Conservation (phyloP, 257 asterid genomes). For the Primulina tabacum region DNA sequence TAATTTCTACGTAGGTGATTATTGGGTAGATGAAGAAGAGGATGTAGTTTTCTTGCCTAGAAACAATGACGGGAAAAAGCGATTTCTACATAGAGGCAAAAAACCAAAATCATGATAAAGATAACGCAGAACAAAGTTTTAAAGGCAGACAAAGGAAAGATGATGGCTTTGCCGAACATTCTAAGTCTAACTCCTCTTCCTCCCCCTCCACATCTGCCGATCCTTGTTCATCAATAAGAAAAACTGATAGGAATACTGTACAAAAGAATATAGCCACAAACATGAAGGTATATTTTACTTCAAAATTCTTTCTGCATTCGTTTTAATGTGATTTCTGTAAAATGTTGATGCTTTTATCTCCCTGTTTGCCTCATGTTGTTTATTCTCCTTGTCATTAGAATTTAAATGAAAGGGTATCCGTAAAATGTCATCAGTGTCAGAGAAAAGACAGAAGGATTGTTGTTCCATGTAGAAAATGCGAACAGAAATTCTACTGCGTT, state of each 20-base stretch:
- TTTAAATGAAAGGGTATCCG: conserved; percentile 34
- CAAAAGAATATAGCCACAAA: conserved; percentile 33
- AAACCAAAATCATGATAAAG: conserved; percentile 24
- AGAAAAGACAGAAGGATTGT: conserved; percentile 53
- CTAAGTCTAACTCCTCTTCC: conserved; percentile 26
- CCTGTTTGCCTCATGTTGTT: conserved; percentile 7
- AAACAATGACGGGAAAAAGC: conserved; percentile 23
- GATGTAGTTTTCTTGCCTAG: conserved; percentile 27
- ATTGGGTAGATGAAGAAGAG: conserved; percentile 64
- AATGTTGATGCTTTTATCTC: background rate
- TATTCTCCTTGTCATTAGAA: conserved; percentile 26
- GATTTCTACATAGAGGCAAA: conserved; percentile 15
- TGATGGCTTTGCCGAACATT: conserved; percentile 25
- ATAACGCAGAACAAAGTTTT: conserved; percentile 24
- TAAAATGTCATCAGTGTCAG: conserved; percentile 71
- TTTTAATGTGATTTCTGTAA: conserved; percentile 11
- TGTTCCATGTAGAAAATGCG: conserved; percentile 67
- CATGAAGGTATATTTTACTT: conserved; percentile 35
- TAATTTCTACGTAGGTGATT: conserved; percentile 33
- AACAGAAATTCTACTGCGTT: conserved; percentile 50
- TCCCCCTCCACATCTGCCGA: conserved; percentile 40
- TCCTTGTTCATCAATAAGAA: conserved; percentile 37
- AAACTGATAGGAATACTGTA: conserved; percentile 23
- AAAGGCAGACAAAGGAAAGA: conserved; percentile 21
- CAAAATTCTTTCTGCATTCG: conserved; percentile 15